Base-by-base conservation (phyloP, 352 stramenopile genomes). In the Pythium rhizo-oryzae region DNA sequence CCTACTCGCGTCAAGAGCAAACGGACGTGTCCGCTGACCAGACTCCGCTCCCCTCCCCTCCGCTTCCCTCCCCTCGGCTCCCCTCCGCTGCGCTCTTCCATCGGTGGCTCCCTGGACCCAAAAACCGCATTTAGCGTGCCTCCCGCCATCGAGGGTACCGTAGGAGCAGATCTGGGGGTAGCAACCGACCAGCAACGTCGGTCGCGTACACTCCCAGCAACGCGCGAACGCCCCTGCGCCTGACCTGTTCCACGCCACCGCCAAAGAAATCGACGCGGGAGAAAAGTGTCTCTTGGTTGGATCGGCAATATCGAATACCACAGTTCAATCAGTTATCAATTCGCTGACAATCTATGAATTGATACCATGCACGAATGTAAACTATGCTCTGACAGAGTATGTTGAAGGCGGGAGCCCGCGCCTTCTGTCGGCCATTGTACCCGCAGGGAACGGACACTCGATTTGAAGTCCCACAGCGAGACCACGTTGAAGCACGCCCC, bases 381-480 rank as follows among this genome's bases (percentile, higher is more conserved):
- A 21, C 4, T 21, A 47, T 47, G 5, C 4, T n/a, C 30, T 28
- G 8, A 24, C 16, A 24, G 1, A 25, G 44, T 25, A 51, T 1
- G 19, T 51, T 51, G 44, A 51, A 51, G 44, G 5, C 19, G 28
- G 28, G 6, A 51, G 18, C 19, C 19, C 19, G n/a, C 11, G 35
- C 35, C 35, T 41, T 15, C 12, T 21, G 7, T 19, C 18, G 43
- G 16, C 43, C 19, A 23, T 8, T 49, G 43, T 16, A 8, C 44
- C 4, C 4, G 19, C 55, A 69, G 49, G 65, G 61, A 70, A 61
- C 1, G 47, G 64, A 39, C 50, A 35, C 46, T 61, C 49, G 56
- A 65, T 54, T 70, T 70, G 64, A 70, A 50, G 56, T 70, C 23
- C 53, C 52, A 56, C 51, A 49, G 12, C 54, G 15, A 35, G n/a